Evolutionary conservation across 192 early-diverging fungal species (phyloP).

Genomic region (Podila minutissima): DNA sequence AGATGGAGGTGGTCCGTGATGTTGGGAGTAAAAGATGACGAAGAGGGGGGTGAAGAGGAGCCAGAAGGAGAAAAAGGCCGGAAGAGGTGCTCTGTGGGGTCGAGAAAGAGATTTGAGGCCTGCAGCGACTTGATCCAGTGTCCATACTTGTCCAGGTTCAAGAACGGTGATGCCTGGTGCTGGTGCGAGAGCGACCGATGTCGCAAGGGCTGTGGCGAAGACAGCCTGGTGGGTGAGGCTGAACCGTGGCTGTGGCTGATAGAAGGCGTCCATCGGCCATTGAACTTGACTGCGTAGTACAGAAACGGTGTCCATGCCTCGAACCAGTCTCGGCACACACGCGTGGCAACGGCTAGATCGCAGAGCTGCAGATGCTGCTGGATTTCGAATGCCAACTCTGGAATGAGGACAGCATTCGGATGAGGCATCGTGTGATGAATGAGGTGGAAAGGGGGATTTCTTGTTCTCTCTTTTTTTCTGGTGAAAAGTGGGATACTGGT

Average conservation of each 20-base stretch:
- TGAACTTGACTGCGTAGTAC: constrained; percentile 30
- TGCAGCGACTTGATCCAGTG: constrained; percentile 36
- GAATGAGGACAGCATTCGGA: constrained; percentile 36
- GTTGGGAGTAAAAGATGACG: neutral
- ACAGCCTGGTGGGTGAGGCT: neutral
- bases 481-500: neutral
- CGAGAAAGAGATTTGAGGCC: constrained; percentile 24
- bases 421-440: neutral
- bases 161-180: neutral
- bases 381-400: constrained; percentile 39
- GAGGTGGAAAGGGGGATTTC: neutral
- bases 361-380: constrained; percentile 19
- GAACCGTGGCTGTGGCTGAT: neutral
- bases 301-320: constrained; percentile 42
- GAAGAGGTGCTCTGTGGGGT: constrained; percentile 3
- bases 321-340: constrained; percentile 32
- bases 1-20: constrained; percentile 34
- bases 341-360: constrained; percentile 32
- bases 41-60: neutral
- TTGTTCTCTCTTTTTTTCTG: neutral
- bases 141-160: constrained; percentile 31
- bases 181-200: constrained; percentile 1
- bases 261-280: neutral
- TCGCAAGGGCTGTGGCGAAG: neutral
- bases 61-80: neutral